A percentile compares a stretch with the other conserved stretches of the same genome.
phyloP scores from a whole-genome alignment of 73 alveolate genomes.

The Paramecium sexaurelia region DNA sequence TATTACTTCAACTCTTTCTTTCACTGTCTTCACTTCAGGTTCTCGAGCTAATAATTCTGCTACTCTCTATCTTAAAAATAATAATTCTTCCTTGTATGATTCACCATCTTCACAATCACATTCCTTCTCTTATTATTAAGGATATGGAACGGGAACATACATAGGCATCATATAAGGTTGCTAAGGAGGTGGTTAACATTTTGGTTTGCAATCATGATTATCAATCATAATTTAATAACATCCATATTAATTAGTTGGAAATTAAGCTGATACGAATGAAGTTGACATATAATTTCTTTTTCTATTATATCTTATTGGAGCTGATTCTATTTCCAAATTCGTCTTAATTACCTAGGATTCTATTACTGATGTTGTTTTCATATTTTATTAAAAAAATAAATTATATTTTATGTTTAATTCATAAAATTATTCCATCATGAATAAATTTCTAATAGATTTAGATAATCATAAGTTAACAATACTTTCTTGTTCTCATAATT shows the following conservation, averaged over 20 bases:
- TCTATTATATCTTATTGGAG: constrained; percentile 33
- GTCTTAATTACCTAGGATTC: neutral
- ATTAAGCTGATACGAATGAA: constrained; percentile 14
- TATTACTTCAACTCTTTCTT: constrained; percentile 22
- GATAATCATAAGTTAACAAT: neutral
- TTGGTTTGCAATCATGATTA: neutral
- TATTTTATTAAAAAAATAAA: neutral
- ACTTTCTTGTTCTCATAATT: neutral
- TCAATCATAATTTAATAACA: neutral
- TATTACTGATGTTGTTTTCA: constrained; percentile 1
- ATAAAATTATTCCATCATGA: neutral
- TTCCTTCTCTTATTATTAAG: constrained; percentile 17
- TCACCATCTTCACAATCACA: constrained; percentile 49
- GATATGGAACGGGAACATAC: constrained; percentile 13
- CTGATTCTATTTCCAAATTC: neutral
- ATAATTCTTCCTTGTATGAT: constrained; percentile 6
- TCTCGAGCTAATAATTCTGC: constrained; percentile 55
- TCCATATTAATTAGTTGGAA: neutral
- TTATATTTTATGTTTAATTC: constrained; percentile 2
- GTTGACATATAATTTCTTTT: constrained; percentile 36
- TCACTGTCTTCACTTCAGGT: constrained; percentile 52
- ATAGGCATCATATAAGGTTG: constrained; percentile 53
- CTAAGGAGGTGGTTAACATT: constrained; percentile 17
- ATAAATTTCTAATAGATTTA: neutral
- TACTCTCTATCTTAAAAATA: constrained; percentile 48